Base-by-base conservation (phyloP, 1,284 basidiomycete species). In the Irpex sp. region DNA sequence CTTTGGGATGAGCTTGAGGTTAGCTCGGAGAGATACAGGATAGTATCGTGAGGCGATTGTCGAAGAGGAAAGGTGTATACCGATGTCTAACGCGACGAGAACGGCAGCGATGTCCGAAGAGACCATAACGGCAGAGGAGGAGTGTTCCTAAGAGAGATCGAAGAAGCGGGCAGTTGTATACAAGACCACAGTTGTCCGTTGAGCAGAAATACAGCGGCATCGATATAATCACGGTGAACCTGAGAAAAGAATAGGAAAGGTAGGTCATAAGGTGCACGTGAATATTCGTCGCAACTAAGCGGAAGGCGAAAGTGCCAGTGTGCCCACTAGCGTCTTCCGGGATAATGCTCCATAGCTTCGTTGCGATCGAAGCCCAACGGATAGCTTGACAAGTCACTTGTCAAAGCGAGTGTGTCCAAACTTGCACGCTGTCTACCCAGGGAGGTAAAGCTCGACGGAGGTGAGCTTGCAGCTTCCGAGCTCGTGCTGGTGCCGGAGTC, bases 331-430 rank as follows among this genome's bases (percentile, higher is more conserved):
- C 51, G 59, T 56, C 59, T 61, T 37, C 66, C 66, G 7, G 67
- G 67, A 51, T 68, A 68, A 59, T 66, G 55, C 36, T 62, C 62
- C 66, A 67, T 67, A 47, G 66, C 58, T 38, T 54, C 62, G 59
- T 70, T 68, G 59, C 62, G 44, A 62, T 76, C 88, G 70, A 90
- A 90, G 51, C 83, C 85, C 61, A 93, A 81, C 34, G 92, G 91
- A 72, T 91, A 93, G 19, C 89, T 89, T 49, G 89, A 86, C 61
- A 93, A 75, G 74, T 92, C 92, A 69, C 82, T 87, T 66, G 92
- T 93, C 62, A 93, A 79, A 7, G 88, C 91, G 40, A 93, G 79
- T 1, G 91, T 93, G 70, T 93, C 91, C 68, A 93, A 76, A 73
- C 91, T 93, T 21, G 91, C 91, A 60, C 92, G 83, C 73, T 88